phyloP scores from a whole-genome alignment of 78 protist species.

The Dictyostelium firmibasis region DNA sequence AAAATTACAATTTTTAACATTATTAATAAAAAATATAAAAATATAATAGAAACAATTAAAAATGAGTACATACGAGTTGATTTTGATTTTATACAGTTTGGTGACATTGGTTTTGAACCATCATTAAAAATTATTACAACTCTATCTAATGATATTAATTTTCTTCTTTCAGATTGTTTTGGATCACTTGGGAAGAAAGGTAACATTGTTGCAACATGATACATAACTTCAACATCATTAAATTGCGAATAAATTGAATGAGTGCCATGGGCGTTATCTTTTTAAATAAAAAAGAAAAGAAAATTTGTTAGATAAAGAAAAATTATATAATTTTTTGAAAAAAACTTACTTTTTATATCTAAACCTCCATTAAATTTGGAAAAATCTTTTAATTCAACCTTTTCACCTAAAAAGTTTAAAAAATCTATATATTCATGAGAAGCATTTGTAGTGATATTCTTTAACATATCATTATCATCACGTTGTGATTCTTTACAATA shows the following conservation, averaged over 20 bases:
- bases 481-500: conserved; percentile 62
- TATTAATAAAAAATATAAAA: not conserved
- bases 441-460: conserved; percentile 13
- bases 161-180: conserved; percentile 82
- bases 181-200: conserved; percentile 84
- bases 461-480: conserved; percentile 37
- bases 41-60: too few species aligned
- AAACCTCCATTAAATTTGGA: conserved; percentile 80
- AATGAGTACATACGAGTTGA: conserved; percentile 78
- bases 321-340: too few species aligned
- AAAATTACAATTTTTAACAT: too few species aligned
- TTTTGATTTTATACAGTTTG: conserved; percentile 69
- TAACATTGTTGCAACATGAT: conserved; percentile 87
- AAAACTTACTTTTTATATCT: conserved; percentile 62
- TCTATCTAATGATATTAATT: conserved; percentile 82
- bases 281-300: not conserved
- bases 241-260: conserved; percentile 80
- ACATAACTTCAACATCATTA: conserved; percentile 87
- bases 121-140: conserved; percentile 78
- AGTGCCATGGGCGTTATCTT: conserved; percentile 73
- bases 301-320: too few species aligned
- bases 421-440: conserved; percentile 64
- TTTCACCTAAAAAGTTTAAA: conserved; percentile 69
- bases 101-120: conserved; percentile 59
- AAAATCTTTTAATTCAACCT: conserved; percentile 64